These are phyloP conservation scores for Suillus clintonianus DNA, from an alignment of 768 basidiomycete genomes.

Conservation along the genomic window DNA sequence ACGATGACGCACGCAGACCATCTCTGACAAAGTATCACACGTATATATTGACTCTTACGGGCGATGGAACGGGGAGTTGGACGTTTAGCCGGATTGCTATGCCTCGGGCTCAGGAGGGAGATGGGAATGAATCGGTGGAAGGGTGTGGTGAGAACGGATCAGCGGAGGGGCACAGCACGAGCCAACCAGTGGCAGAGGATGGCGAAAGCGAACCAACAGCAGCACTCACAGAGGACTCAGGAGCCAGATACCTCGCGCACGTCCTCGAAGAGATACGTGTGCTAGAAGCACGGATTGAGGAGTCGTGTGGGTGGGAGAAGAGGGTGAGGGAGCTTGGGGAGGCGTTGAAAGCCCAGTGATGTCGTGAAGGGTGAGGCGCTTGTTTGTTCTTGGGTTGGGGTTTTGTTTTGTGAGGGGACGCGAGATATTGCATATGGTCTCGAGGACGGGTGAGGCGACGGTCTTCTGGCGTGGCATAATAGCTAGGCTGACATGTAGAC, in stretches of 20 bases:
- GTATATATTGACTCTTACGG: conserved; percentile 76
- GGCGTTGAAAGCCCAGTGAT: conserved; percentile 15
- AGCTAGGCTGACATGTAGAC: not conserved
- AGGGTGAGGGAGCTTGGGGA: conserved; percentile 28
- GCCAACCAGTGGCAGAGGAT: not conserved
- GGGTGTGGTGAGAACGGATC: not conserved
- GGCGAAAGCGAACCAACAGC: not conserved
- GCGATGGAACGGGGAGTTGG: conserved; percentile 73
- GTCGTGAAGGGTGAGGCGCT: not conserved
- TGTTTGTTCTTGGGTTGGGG: not conserved
- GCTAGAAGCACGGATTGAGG: conserved; percentile 24
- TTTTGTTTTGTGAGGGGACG: not conserved
- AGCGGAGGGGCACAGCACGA: not conserved
- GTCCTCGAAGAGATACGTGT: conserved; percentile 29
- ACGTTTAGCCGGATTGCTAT: conserved; percentile 60
- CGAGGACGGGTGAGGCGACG: not conserved
- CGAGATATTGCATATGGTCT: not conserved
- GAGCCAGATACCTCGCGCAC: conserved; percentile 19
- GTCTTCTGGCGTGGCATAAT: not conserved
- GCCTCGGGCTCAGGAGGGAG: not conserved
- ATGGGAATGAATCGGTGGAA: not conserved
- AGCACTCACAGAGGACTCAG: not conserved
- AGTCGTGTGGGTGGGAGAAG: conserved; percentile 26
- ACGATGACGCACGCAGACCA: conserved; percentile 53
- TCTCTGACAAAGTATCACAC: conserved; percentile 89